A percentile compares a stretch with the other conserved stretches of the same genome.
phyloP scores from a whole-genome alignment of 1,139 yeast species.

The Pichia sp. region DNA sequence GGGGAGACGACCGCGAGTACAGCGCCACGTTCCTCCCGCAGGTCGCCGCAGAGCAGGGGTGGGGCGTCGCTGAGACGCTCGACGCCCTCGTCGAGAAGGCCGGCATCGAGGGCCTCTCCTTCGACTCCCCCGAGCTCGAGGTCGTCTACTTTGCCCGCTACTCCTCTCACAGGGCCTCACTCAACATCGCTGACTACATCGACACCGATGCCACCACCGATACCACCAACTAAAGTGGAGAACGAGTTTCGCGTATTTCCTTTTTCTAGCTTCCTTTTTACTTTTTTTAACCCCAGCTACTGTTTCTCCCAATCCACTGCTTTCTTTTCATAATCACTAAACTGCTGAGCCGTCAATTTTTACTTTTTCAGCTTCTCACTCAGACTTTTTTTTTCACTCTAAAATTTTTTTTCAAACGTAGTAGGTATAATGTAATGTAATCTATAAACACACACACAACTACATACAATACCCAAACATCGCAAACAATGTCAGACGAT shows the following conservation, averaged over 20 bases:
- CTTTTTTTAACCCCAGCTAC: background rate
- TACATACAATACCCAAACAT: background rate
- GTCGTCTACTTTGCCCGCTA: constrained; percentile 15
- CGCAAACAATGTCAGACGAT: constrained; percentile 17
- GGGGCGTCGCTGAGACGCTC: constrained; percentile 71
- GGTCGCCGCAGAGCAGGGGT: constrained; percentile 83
- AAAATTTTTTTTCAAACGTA: background rate
- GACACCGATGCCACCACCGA: too few relatives aligned
- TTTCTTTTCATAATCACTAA: too few relatives aligned
- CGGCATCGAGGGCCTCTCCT: constrained; percentile 33
- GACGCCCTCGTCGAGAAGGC: constrained; percentile 68
- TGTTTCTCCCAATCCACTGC: background rate
- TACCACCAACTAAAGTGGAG: too few relatives aligned
- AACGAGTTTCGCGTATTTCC: too few relatives aligned
- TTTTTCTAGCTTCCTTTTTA: background rate
- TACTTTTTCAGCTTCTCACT: background rate
- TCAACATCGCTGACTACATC: background rate
- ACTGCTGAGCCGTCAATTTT: background rate
- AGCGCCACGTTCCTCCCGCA: constrained; percentile 81
- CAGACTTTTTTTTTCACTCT: background rate
- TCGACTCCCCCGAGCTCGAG: constrained; percentile 11
- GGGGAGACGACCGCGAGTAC: background rate
- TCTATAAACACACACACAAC: background rate
- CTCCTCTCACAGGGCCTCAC: background rate
- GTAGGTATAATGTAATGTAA: background rate